Base-by-base conservation (phyloP, 768 basidiomycete species). In the Solioccasus polychromus region DNA sequence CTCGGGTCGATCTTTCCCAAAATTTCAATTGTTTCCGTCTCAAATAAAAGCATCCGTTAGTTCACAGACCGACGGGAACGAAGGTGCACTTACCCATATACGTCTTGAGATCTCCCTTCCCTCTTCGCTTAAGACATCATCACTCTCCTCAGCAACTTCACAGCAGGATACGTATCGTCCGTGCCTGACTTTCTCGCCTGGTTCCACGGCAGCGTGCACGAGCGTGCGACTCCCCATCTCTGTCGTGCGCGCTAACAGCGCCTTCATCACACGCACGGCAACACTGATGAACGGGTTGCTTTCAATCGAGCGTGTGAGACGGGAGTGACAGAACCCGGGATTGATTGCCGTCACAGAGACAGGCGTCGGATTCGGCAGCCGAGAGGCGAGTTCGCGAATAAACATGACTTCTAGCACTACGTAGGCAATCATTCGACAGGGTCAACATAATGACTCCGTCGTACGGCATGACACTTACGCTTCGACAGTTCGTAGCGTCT, bases 211-310 rank as follows among this genome's bases (percentile, higher is more conserved):
- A 7, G 66, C 59, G 25, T 64, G 66, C 4, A 70, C 53, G 18
- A 73, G 53, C 18, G 68, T 63, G 30, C 70, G 64, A 43, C 67
- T 58, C 8, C 71, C 72, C 22, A 57, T 35, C 44, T 72, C 69
- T 0, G 68, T 53, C 15, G 63, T 47, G 19, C 64, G 60, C 1
- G 61, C 69, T 3, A 72, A 8, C 20, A 63, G 31, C 0, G 17
- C 26, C 42, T 64, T 62, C 18, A 37, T 26, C 19, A 42, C 19
- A 14, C 26, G 36, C n/a, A 59, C 4, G 3, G 14, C 11, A 18
- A 48, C 0, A 8, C 42, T 34, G 0, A 49, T 4, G 17, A 46
- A 4, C 15, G 42, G 26, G 25, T 52, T 51, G 4, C 42, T 44
- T 18, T 58, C 55, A 7, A 49, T 12, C 15, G 53, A 40, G 26